Base-by-base conservation (phyloP, 2,329 filamentous ascomycete genomes). In the Trichoderma guizhouense region DNA sequence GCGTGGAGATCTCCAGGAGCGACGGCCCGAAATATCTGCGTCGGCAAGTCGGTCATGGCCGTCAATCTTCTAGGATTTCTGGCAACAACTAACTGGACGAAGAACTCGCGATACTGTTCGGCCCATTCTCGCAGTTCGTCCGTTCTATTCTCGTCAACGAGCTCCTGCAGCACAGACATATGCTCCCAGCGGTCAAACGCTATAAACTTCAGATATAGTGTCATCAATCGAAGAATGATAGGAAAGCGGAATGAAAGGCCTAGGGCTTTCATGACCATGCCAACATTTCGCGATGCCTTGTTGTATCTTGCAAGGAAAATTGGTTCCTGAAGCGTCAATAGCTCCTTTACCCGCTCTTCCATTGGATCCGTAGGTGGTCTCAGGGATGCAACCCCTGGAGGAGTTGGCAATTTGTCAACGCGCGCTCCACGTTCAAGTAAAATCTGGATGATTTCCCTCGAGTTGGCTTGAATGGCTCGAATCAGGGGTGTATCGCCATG, bases 171-270 rank as follows among this genome's bases (percentile, higher is more conserved):
- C 28, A 66, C 63, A 66, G 63, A 66, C 63, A 66, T 66, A 5
- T 66, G 63, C 47, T 66, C 63, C 63, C 63, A 66, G 47, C 63
- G 63, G 47, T 66, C 63, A 21, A 66, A 39, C 63, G 63, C 63
- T 9, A 66, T 55, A 36, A 66, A 66, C 8, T 66, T 66, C 21
- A 66, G 32, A 57, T 66, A 66, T 7, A 66, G 63, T 7, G 63
- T 66, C 47, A 66, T 15, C 32, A 66, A 39, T 15, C 63, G 47
- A 39, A 55, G 63, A 53, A 66, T 66, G 21, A 66, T 28, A 15
- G 63, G 47, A 18, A 66, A 66, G 30, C 47, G 63, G 30, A 66
- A 66, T 1, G 63, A 66, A 55, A 66, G 47, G 63, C 63, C 11
- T 30, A 66, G 14, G 30, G 21, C 15, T 32, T 66, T 66, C 63